These are phyloP conservation scores for Sordariomycetes sp. DNA, from an alignment of 2,329 filamentous ascomycete species.

Conservation along the genomic window DNA sequence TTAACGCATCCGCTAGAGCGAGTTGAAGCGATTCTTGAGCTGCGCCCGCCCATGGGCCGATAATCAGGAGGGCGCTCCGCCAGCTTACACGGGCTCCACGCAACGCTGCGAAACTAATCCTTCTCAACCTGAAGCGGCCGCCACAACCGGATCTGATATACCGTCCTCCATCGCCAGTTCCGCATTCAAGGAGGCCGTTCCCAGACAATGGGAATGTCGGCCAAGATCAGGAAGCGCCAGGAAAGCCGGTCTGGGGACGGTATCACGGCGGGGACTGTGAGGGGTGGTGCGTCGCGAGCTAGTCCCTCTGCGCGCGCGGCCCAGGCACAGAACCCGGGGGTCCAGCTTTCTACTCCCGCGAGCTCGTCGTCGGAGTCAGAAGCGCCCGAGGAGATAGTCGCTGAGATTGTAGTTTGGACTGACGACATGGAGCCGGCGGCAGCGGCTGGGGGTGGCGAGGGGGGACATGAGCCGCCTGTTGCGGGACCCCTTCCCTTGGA, in stretches of 20 bases:
- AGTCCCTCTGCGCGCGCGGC: neutral
- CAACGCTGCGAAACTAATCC: neutral
- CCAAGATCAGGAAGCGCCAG: slow-evolving; percentile 1
- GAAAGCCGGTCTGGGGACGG: neutral
- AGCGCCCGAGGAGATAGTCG: slow-evolving; percentile 19
- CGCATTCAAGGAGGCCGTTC: neutral
- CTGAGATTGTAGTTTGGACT: slow-evolving; percentile 31
- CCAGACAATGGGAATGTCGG: slow-evolving; percentile 1
- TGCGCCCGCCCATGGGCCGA: neutral
- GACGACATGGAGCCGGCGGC: slow-evolving; percentile 19
- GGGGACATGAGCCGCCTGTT: neutral
- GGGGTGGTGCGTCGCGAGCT: neutral
- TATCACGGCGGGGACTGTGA: neutral
- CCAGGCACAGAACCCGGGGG: neutral
- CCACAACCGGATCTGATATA: neutral
- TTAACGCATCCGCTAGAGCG: neutral
- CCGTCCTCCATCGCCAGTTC: neutral
- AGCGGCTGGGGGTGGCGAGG: slow-evolving; percentile 8
- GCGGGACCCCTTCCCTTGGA: neutral
- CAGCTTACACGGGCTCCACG: neutral
- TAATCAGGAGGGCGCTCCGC: neutral
- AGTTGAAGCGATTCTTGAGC: neutral
- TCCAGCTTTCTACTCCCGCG: slow-evolving; percentile 12
- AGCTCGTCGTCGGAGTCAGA: slow-evolving; percentile 19
- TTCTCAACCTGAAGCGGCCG: neutral